Evolutionary conservation across 148 eudicot species (phyloP), one percentile per base, ranked within the genome.

Genomic region (Simmondsia chinensis): DNA sequence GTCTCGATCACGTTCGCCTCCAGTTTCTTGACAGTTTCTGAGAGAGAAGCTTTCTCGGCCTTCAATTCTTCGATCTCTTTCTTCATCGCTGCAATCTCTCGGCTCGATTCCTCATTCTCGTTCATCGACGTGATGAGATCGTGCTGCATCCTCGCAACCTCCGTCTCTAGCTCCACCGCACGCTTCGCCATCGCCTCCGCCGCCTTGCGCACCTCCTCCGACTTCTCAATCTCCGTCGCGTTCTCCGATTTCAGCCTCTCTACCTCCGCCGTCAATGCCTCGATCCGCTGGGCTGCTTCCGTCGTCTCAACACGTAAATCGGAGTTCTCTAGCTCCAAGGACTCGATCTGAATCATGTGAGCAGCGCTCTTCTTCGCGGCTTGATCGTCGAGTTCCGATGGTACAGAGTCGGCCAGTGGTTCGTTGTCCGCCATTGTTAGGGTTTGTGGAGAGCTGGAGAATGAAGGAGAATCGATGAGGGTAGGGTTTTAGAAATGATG

Each of bases 341-440:
- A 40, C 8, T 39, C 46, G 44, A 63, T 35, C 11, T 46, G 26
- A 16, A 21, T 43, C 5, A 63, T 51, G 6, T 39, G 40, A 36
- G 41, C 61, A 7, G 20, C n/a, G 26, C 27, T n/a, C n/a, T 47
- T 62, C 19, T 47, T 40, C 1, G 56, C 4, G 12, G 61, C 24
- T n/a, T 23, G 45, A 5, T 61, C 66, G 22, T 47, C 19, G 42
- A 59, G 15, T 9, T 50, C 57, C 0, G 65, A 0, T 1, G 43
- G 1, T 2, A 44, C 39, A 33, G 31, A 37, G 35, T 50, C 29
- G 45, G 17, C 4, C 33, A 52, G 10, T 2, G 43, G 38, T 34
- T 28, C 55, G 51, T 33, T 60, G 7, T 60, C 64, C 41, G 64
- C 50, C 64, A 60, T 60, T 30, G 47, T 19, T 36, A n/a, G n/a